phyloP scores from a whole-genome alignment of 2,329 filamentous ascomycete genomes.

The Hypocrella siamensis region DNA sequence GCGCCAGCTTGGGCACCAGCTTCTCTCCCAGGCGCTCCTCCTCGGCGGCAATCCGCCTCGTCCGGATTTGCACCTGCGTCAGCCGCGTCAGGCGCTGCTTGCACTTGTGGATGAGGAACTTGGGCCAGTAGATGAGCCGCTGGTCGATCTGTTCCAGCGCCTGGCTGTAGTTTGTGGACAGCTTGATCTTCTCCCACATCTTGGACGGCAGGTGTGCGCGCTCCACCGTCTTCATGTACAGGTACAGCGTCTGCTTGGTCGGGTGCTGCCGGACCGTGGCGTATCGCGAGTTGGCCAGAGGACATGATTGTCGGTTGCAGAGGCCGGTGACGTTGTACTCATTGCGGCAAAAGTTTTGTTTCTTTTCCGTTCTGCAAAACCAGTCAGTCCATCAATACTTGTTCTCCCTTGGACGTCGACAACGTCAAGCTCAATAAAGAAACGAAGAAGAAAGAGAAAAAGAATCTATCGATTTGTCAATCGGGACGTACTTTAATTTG shows the following conservation, averaged over 20 bases:
- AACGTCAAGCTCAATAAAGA: no score
- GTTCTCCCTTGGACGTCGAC: no score
- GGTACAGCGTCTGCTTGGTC: constrained; percentile 68
- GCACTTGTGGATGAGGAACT: constrained; percentile 85
- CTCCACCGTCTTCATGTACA: constrained; percentile 94
- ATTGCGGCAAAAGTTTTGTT: constrained; percentile 89
- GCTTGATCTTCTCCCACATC: constrained; percentile 85
- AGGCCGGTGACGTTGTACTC: constrained; percentile 77
- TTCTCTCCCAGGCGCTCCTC: constrained; percentile 80
- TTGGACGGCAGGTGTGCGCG: constrained; percentile 77
- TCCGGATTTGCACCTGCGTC: constrained; percentile 77
- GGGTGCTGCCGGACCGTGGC: constrained; percentile 79
- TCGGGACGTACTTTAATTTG: constrained; percentile 73
- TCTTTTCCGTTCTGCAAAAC: constrained; percentile 69
- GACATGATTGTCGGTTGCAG: constrained; percentile 78
- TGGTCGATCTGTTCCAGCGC: constrained; percentile 80
- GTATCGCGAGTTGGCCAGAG: constrained; percentile 82
- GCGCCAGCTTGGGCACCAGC: constrained; percentile 75
- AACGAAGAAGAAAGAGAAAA: no score
- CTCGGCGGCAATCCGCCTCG: constrained; percentile 70
- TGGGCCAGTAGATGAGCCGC: constrained; percentile 82
- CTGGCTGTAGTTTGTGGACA: constrained; percentile 80
- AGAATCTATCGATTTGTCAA: no score
- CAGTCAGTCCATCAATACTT: constrained; percentile 19
- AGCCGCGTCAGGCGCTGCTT: constrained; percentile 89